These are phyloP conservation scores for Ogataea degrootiae DNA, from an alignment of 805 yeast genomes.

Conservation along the genomic window DNA sequence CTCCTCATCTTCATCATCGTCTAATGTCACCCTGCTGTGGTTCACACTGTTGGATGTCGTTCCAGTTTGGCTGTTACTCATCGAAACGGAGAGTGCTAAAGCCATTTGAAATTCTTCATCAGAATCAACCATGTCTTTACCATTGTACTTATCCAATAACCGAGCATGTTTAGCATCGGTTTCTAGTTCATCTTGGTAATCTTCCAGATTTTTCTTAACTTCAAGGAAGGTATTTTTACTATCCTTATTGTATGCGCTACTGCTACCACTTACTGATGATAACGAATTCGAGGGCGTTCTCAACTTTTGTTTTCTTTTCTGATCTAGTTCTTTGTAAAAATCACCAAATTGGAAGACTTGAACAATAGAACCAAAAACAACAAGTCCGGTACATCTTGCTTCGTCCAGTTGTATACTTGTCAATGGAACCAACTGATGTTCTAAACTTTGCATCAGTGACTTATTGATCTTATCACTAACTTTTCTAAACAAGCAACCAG, in stretches of 20 bases:
- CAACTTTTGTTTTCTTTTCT: constrained; percentile 12
- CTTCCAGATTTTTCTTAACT: constrained; percentile 31
- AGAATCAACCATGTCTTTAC: constrained; percentile 33
- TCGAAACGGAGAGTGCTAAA: constrained; percentile 35
- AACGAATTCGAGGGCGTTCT: constrained; percentile 11
- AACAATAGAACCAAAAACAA: constrained; percentile 36
- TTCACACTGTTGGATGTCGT: not conserved
- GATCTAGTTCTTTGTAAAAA: constrained; percentile 16
- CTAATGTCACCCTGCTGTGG: constrained; percentile 3
- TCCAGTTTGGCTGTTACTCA: constrained; percentile 8
- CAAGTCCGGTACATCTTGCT: constrained; percentile 30
- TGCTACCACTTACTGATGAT: not conserved
- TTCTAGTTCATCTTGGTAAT: constrained; percentile 25
- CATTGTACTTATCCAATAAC: constrained; percentile 43
- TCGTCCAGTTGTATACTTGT: constrained; percentile 21
- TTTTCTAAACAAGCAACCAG: constrained; percentile 37
- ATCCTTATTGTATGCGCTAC: constrained; percentile 8
- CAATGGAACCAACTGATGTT: constrained; percentile 15
- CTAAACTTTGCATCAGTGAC: constrained; percentile 11
- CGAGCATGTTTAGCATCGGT: constrained; percentile 17
- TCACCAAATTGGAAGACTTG: constrained; percentile 48
- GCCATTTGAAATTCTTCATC: constrained; percentile 39
- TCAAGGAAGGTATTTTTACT: constrained; percentile 26
- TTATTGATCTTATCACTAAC: constrained; percentile 17
- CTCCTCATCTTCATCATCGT: constrained; percentile 11